A percentile compares a stretch with the other conserved stretches of the same genome.
Conservation (phyloP, 371 early-diverging fungal species). For the Apophysomyces variabilis region DNA sequence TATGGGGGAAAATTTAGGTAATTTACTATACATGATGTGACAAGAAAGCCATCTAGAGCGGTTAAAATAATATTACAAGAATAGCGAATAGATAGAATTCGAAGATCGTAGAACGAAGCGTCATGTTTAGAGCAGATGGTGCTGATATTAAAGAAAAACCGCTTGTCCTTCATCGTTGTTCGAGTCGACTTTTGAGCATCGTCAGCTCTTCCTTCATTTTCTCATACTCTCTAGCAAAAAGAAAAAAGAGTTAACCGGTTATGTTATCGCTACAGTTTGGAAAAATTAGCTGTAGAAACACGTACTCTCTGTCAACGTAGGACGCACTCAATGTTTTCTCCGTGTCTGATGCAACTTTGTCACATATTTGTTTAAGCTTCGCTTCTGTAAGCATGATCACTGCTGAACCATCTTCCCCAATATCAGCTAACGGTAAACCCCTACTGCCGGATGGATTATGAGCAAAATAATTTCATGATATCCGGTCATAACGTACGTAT, state of each 20-base stretch:
- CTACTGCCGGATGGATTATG: too few relatives aligned
- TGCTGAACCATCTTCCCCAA: background rate
- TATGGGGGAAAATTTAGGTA: too few relatives aligned
- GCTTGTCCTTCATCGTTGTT: background rate
- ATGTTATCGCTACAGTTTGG: too few relatives aligned
- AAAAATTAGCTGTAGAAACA: background rate
- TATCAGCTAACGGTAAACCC: too few relatives aligned
- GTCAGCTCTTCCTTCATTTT: background rate
- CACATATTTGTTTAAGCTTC: slow-evolving; percentile 2
- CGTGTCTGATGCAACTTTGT: background rate
- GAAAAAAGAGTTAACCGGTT: background rate
- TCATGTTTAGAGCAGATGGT: background rate
- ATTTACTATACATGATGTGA: too few relatives aligned
- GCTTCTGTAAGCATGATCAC: background rate
- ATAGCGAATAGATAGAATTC: too few relatives aligned
- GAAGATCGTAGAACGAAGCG: too few relatives aligned
- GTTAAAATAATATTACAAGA: too few relatives aligned
- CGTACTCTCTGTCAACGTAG: background rate
- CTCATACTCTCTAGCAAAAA: background rate
- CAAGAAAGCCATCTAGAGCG: too few relatives aligned
- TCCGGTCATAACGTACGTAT: too few relatives aligned
- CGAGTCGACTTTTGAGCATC: background rate
- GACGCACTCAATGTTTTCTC: background rate
- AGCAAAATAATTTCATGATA: too few relatives aligned
- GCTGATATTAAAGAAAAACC: background rate